Base-by-base conservation (phyloP, 495 filamentous ascomycete genomes). In the Ramalina intermedia region DNA sequence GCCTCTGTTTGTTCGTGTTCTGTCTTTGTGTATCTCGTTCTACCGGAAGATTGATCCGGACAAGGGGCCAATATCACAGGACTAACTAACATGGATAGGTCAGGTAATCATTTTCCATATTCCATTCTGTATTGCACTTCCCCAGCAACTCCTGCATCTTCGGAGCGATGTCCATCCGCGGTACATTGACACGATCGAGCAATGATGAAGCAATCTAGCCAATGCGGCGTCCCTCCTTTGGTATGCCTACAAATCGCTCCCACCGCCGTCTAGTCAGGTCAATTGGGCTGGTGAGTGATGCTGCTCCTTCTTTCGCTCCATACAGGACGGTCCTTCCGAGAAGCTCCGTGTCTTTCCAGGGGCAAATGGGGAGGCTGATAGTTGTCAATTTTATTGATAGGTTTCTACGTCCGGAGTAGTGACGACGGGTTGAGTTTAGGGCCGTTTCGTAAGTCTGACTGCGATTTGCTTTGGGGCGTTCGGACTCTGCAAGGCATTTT, bases 161-260 rank as follows among this genome's bases (percentile, higher is more conserved):
- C 27, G 27, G 27, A 29, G 27, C 27, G 27, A 29, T 29, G 33
- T 35, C 26, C 41, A 14, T 33, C 38, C 14, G 13, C 16, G 8
- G 46, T 27, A 21, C 37, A 37, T 43, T 24, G 20, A 29, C 48
- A 54, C 13, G n/a, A 23, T 47, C 17, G 6, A 3, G 27, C 27
- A 3, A 29, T 29, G 27, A 29, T 29, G 27, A 43, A 93, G 87
- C 68, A 94, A 94, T 64, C 75, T 89, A 49, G 75, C 88, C 54
- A 95, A 94, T 59, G 64, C 81, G 38, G 76, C 88, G 46, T 85
- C 88, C 29, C 78, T 94, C 43, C 75, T 94, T 56, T 91, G 84
- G 81, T 85, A 95, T 66, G 81, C 80, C 37, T 87, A 83, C 61
- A 78, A 80, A 55, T 80, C 87, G 8, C 76, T 94, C 44, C 79